These are phyloP conservation scores for Rosa multiflora DNA, from an alignment of 306 rosid genomes.

Conservation along the genomic window DNA sequence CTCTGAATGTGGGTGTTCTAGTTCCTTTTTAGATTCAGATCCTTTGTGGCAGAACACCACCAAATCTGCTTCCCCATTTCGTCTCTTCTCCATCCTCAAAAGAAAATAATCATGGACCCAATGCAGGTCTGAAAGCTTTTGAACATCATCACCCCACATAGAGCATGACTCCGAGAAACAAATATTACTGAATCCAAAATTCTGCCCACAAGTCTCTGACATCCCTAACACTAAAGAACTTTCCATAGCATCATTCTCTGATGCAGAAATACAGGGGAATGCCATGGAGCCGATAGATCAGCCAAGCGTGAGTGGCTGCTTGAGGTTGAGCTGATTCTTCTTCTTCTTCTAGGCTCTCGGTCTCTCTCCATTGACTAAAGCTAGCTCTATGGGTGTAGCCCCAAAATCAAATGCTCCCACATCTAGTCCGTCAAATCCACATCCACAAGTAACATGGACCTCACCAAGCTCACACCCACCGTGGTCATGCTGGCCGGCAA, in stretches of 20 bases:
- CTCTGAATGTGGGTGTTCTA: constrained; percentile 14
- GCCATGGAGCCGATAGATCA: constrained; percentile 50
- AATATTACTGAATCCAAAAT: constrained; percentile 48
- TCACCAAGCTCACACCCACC: neutral
- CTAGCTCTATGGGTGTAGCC: no score
- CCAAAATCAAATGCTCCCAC: neutral
- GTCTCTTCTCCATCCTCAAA: constrained; percentile 55
- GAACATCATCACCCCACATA: constrained; percentile 38
- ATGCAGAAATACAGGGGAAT: constrained; percentile 78
- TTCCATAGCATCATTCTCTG: constrained; percentile 63
- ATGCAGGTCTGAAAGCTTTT: constrained; percentile 41
- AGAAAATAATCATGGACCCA: constrained; percentile 72
- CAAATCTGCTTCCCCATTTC: constrained; percentile 61
- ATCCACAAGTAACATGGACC: neutral
- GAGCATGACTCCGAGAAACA: constrained; percentile 69
- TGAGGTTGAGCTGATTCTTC: no score
- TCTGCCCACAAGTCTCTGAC: constrained; percentile 69
- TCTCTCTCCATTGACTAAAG: no score
- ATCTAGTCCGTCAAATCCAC: constrained; percentile 1
- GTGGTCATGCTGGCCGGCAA: neutral
- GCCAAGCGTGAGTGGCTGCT: no score
- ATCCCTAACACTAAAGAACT: constrained; percentile 67
- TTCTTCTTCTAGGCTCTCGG: no score
- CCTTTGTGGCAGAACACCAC: constrained; percentile 68
- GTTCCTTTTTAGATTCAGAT: constrained; percentile 38